A percentile compares a stretch with the other conserved stretches of the same genome.
These are phyloP conservation scores for Aphanomyces invadans DNA, from an alignment of 352 stramenopile genomes.

Conservation along the genomic window DNA sequence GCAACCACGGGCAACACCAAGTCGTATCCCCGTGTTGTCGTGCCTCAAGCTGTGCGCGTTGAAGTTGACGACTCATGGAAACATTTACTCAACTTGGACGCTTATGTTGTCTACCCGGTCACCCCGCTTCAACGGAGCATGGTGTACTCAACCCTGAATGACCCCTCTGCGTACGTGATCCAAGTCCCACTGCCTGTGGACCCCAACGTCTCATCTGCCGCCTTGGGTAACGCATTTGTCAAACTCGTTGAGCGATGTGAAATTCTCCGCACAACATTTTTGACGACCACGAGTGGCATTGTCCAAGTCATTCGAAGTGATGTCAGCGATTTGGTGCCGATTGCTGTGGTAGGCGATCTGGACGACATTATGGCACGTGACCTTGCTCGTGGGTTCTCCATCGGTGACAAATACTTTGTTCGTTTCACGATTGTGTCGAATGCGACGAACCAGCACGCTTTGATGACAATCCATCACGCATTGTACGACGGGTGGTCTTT, in stretches of 20 bases:
- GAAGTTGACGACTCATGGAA: too few relatives aligned
- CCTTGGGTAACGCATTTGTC: not conserved
- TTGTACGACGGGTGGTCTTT: not conserved
- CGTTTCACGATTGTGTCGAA: not conserved
- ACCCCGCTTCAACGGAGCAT: not conserved
- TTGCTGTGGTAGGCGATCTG: too few relatives aligned
- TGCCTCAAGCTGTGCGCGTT: too few relatives aligned
- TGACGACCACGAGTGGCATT: not conserved
- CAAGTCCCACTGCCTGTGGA: not conserved
- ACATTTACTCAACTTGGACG: too few relatives aligned
- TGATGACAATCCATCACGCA: conserved; percentile 4
- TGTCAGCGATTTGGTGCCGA: not conserved
- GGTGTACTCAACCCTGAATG: not conserved
- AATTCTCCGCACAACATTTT: conserved; percentile 1
- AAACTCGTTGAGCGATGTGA: not conserved
- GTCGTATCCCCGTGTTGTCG: too few relatives aligned
- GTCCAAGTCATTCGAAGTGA: conserved; percentile 2
- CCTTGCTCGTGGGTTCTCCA: not conserved
- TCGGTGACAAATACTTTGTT: not conserved
- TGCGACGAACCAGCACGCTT: too few relatives aligned
- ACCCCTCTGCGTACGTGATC: not conserved
- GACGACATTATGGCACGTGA: not conserved
- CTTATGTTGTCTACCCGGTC: not conserved
- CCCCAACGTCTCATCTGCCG: not conserved
- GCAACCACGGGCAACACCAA: too few relatives aligned